Base-by-base conservation (phyloP, 257 asterid genomes). In the Ilex aquifolium region DNA sequence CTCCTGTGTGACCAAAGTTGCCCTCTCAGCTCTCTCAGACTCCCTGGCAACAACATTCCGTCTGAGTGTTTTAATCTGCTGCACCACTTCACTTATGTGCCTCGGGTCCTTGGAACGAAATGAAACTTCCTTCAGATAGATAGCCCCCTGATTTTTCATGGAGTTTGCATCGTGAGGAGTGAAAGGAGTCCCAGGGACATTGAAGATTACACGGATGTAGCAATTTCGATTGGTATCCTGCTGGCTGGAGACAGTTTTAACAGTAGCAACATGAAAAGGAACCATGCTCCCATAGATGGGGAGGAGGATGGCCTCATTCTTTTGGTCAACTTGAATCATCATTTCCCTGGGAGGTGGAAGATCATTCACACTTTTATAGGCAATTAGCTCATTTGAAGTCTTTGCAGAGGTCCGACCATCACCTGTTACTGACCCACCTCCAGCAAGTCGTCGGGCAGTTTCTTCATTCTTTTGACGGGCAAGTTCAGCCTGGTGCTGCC, bases 401-500 rank as follows among this genome's bases (percentile, higher is more conserved):
- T 60, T 83, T 10, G 64, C 65, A 31, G 83, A 31, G 42, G 73
- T 2, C 15, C 80, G 73, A 40, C 77, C 80, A 59, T 77, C 68
- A 60, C 76, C 81, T 67, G 40, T 48, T 32, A 54, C 83, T n/a
- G 80, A 57, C 10, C 71, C 95, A 1, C 32, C 84, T 11, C 88
- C 89, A 31, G 87, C 87, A 72, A 88, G 89, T 13, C 96, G 83
- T 5, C 87, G 71, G 49, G 84, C 83, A 71, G 84, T 88, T 75
- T 88, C 95, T 65, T 81, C 95, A 61, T 77, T 88, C 76, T 83
- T 88, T 78, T 74, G 91, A 50, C 82, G 87, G 4, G 95, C 96
- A 60, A 88, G 95, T 66, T 76, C 86, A 7, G 95, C 91, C 73
- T 88, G 96, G 69, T 88, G 95, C 72, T 83, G 94, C 82, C 71